Percentiles rank a stretch among this genome's conserved stretches.
Conservation (phyloP, 192 early-diverging fungal genomes). For the Backusella tuberculispora region DNA sequence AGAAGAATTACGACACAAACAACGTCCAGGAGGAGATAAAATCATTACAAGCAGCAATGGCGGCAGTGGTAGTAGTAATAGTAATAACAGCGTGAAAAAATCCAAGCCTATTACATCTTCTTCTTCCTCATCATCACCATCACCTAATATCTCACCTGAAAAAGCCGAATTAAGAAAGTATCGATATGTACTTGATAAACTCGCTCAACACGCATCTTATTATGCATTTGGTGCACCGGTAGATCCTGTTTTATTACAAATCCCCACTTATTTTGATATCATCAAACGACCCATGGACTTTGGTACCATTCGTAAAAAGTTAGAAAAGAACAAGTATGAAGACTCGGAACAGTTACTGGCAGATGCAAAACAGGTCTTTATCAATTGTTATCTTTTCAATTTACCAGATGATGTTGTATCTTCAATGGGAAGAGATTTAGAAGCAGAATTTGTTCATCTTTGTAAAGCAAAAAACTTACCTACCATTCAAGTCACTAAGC, state of each 20-base stretch:
- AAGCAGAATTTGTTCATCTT: conserved; percentile 31
- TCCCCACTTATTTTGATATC: conserved; percentile 68
- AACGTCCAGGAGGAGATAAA: not conserved
- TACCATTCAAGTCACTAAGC: not conserved
- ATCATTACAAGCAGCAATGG: not conserved
- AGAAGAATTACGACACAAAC: not conserved
- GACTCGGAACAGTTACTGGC: conserved; percentile 53
- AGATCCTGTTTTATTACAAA: conserved; percentile 64
- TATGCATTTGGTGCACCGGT: conserved; percentile 83
- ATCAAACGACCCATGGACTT: conserved; percentile 87
- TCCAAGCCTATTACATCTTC: not conserved
- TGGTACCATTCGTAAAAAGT: conserved; percentile 68
- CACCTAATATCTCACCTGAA: not conserved
- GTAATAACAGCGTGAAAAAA: not conserved
- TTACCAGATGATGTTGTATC: conserved; percentile 60
- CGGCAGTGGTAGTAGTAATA: not conserved
- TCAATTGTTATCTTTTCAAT: conserved; percentile 79
- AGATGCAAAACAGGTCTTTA: conserved; percentile 64
- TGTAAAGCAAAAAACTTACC: conserved; percentile 20
- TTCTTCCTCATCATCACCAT: not conserved
- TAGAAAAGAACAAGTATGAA: conserved; percentile 68
- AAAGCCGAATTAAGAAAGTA: conserved; percentile 34
- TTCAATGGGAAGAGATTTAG: conserved; percentile 59
- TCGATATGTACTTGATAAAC: conserved; percentile 33
- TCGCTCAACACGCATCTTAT: conserved; percentile 27